phyloP scores from a whole-genome alignment of 306 rosid genomes.

The Luffa acutangula region DNA sequence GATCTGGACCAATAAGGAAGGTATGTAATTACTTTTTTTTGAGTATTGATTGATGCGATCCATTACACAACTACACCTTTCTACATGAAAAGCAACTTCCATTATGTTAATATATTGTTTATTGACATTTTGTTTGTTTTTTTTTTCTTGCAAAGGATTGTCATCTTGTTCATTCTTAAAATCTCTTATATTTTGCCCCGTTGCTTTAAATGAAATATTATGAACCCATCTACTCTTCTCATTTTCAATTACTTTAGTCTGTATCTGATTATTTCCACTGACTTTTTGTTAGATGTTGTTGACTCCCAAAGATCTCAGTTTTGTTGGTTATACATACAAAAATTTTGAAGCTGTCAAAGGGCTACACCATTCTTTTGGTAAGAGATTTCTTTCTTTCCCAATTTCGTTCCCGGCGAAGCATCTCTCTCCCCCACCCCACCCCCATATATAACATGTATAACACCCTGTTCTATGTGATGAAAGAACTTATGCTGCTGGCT shows the following conservation, averaged over 20 bases:
- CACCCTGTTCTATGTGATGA: background rate
- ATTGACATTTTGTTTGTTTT: too few relatives aligned
- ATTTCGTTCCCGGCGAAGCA: background rate
- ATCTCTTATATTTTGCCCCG: background rate
- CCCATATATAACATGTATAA: background rate
- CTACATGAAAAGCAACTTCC: background rate
- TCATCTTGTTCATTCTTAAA: background rate
- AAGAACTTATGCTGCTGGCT: background rate
- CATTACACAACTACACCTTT: background rate
- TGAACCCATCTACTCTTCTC: background rate
- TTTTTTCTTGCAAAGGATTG: background rate
- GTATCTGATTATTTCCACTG: conserved; percentile 8
- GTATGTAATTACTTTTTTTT: conserved; percentile 15
- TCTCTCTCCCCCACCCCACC: background rate
- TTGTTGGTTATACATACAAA: conserved; percentile 95
- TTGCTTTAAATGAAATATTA: background rate
- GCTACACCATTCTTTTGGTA: conserved; percentile 43
- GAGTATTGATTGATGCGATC: background rate
- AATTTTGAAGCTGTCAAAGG: conserved; percentile 89
- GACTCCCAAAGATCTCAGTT: conserved; percentile 83
- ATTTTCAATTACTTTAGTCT: background rate
- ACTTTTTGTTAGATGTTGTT: conserved; percentile 41
- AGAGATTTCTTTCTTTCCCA: conserved; percentile 9
- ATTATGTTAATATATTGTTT: background rate
- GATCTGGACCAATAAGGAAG: conserved; percentile 78